A percentile compares a stretch with the other conserved stretches of the same genome.
phyloP scores from a whole-genome alignment of 495 filamentous ascomycete species.

The Talaromyces proteolyticus region DNA sequence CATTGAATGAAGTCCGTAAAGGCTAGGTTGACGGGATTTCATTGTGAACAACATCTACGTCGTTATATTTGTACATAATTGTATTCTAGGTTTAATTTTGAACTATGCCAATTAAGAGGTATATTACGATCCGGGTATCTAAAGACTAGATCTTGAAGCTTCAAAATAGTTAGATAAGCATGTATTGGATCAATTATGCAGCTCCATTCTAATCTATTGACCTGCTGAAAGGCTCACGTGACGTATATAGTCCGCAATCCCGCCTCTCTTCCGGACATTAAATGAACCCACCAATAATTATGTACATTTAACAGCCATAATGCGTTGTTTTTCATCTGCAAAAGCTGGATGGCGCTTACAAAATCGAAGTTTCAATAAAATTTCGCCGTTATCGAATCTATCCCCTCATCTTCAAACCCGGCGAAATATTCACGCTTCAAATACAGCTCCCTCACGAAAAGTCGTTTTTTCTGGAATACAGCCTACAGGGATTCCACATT shows the following conservation, averaged over 20 bases:
- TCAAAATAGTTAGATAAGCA: neutral
- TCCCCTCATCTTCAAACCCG: neutral
- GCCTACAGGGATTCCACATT: constrained; percentile 89
- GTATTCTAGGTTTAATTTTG: neutral
- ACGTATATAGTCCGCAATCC: neutral
- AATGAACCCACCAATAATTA: neutral
- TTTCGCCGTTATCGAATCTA: neutral
- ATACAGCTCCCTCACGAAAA: constrained; percentile 1
- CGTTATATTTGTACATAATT: neutral
- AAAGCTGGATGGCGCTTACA: too few relatives aligned
- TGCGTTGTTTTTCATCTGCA: neutral
- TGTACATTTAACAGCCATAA: neutral
- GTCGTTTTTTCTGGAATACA: constrained; percentile 91
- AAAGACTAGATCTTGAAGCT: too few relatives aligned
- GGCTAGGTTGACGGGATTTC: constrained; percentile 1
- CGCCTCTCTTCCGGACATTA: neutral
- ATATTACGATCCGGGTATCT: too few relatives aligned
- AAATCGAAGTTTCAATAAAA: too few relatives aligned
- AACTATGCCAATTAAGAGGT: neutral
- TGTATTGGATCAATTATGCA: neutral
- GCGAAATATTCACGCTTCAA: constrained; percentile 1
- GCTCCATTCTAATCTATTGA: neutral
- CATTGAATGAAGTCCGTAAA: constrained; percentile 17
- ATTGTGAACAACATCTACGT: too few relatives aligned
- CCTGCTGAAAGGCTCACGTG: neutral